These are phyloP conservation scores for Chlamydomonas schloesseri DNA, from an alignment of 139 green algal species.

Conservation along the genomic window DNA sequence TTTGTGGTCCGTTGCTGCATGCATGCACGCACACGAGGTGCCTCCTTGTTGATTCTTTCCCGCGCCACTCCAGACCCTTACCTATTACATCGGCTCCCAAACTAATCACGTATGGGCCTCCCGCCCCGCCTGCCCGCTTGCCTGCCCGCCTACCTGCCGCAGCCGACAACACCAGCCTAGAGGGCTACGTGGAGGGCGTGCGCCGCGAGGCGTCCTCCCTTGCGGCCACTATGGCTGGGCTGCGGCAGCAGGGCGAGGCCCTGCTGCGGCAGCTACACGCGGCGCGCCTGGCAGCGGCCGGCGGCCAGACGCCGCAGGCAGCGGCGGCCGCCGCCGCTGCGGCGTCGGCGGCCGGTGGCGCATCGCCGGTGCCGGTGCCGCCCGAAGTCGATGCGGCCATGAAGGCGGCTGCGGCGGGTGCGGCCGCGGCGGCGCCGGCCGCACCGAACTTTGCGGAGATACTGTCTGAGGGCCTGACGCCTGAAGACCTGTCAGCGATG, in stretches of 20 bases:
- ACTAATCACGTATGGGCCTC: no score
- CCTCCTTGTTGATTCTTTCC: no score
- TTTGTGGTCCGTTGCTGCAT: no score
- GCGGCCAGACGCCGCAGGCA: neutral
- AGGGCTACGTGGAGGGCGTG: neutral
- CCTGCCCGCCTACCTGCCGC: no score
- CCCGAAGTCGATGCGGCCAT: no score
- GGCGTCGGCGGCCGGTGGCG: neutral
- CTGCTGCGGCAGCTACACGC: conserved; percentile 9
- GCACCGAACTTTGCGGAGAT: conserved; percentile 19
- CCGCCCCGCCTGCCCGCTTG: no score
- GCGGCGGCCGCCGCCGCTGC: no score
- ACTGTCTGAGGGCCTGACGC: neutral
- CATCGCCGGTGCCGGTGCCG: no score
- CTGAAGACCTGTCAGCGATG: neutral
- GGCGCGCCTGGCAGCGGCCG: neutral
- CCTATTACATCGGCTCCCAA: no score
- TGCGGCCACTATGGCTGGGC: neutral
- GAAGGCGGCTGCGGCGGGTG: neutral
- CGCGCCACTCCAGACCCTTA: no score
- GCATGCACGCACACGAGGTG: no score
- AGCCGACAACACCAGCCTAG: neutral
- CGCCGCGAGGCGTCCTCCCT: neutral
- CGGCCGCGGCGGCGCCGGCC: neutral
- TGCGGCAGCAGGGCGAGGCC: neutral